Evolutionary conservation across 2,329 filamentous ascomycete species (phyloP).

Genomic region (Epichloe sp.): DNA sequence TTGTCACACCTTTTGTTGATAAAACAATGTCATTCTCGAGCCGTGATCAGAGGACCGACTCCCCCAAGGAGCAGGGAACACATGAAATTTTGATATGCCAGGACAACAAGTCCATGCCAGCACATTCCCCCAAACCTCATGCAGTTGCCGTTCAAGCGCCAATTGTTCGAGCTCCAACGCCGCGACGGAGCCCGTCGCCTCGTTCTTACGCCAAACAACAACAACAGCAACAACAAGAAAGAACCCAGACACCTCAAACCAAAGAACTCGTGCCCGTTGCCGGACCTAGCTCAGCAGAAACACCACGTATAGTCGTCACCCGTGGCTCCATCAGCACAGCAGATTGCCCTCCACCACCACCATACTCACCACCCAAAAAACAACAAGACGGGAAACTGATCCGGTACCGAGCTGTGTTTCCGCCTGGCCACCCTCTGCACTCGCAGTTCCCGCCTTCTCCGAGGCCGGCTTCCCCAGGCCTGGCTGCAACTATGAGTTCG

Average conservation of each 20-base stretch:
- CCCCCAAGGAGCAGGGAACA: slow-evolving; percentile 15
- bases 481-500: slow-evolving; percentile 48
- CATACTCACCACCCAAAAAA: slow-evolving; percentile 38
- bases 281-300: neutral
- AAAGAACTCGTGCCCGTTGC: neutral
- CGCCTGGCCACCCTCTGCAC: slow-evolving; percentile 36
- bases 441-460: slow-evolving; percentile 43
- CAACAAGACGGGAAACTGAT: slow-evolving; percentile 20
- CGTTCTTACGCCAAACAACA: slow-evolving; percentile 7
- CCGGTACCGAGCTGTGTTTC: slow-evolving; percentile 45
- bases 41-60: slow-evolving; percentile 20
- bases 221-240: slow-evolving; percentile 1
- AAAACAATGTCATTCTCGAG: slow-evolving; percentile 30
- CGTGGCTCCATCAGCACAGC: neutral
- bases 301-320: slow-evolving; percentile 1
- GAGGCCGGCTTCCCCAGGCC: slow-evolving; percentile 50
- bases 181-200: slow-evolving; percentile 21
- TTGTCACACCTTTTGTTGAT: slow-evolving; percentile 55
- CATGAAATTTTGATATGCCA: slow-evolving; percentile 26
- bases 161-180: slow-evolving; percentile 24
- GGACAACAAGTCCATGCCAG: slow-evolving; percentile 7
- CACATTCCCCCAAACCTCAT: slow-evolving; percentile 8
- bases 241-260: neutral
- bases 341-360: slow-evolving; percentile 33
- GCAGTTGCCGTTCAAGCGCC: slow-evolving; percentile 17